Percentiles rank a stretch among this genome's conserved stretches.
phyloP scores from a whole-genome alignment of 176 grass and related monocot genomes.

The Avena sativa region DNA sequence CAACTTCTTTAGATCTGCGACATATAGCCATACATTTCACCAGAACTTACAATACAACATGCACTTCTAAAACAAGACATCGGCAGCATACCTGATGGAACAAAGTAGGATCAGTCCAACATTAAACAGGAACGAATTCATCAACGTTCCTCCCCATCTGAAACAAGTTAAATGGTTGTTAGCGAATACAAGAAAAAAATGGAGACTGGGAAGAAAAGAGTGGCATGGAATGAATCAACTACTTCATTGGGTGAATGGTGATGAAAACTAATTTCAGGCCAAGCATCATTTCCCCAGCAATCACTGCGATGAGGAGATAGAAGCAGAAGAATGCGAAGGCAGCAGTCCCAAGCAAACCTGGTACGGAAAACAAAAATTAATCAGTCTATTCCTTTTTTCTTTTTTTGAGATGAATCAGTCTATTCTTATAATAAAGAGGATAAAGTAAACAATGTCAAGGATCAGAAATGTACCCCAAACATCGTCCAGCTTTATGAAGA shows the following conservation, averaged over 20 bases:
- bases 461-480: constrained; percentile 83
- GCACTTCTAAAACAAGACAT: constrained; percentile 31
- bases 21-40: background rate
- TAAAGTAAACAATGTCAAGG: constrained; percentile 37
- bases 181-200: constrained; percentile 35
- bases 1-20: background rate
- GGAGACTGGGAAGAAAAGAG: background rate
- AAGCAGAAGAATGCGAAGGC: constrained; percentile 99
- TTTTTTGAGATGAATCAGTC: background rate
- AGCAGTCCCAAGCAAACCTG: constrained; percentile 97
- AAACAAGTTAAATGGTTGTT: constrained; percentile 43
- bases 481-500: constrained; percentile 94
- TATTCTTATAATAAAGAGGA: constrained; percentile 4
- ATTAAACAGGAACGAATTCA: constrained; percentile 99
- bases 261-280: constrained; percentile 99
- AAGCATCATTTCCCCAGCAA: constrained; percentile 99
- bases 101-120: constrained; percentile 97
- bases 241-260: constrained; percentile 99
- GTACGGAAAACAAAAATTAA: constrained; percentile 32
- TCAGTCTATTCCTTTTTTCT: constrained; percentile 3
- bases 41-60: background rate
- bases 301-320: constrained; percentile 94
- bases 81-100: constrained; percentile 76
- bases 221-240: constrained; percentile 39
- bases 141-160: constrained; percentile 97